Evolutionary conservation across 2,329 filamentous ascomycete genomes (phyloP), one percentile per base, ranked within the genome.

Genomic region (Hansfordia pulvinata): DNA sequence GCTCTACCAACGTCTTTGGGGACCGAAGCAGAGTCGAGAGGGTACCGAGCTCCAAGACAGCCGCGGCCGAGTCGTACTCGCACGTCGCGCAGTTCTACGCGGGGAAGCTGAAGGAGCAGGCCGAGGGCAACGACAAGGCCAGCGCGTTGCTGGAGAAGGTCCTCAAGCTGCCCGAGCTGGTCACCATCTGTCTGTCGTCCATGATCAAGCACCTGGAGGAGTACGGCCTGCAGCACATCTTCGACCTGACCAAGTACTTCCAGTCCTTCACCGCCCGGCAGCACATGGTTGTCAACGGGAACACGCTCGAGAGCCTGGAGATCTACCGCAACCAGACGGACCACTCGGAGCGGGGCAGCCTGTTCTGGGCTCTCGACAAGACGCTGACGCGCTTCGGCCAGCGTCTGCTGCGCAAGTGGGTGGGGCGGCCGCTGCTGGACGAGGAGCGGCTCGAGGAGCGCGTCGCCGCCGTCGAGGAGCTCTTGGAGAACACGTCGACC

Each of bases 291-390:
- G 61, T 98, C 33, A 94, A 92, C 45, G 90, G 88, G 23, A 98
- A 93, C 29, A 94, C 88, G 0, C 58, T 98, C 19, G 88, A 84
- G 25, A 93, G 84, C 42, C 65, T 98, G 9, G 90, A 98, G 48
- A 84, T 98, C 2, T 98, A 94, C 46, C 80, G 86, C 33, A 98
- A 98, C 38, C 75, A 85, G 41, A 96, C 88, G 0, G 86, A 96
- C 44, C 71, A 86, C 41, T 69, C 72, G 0, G 72, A 79, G 31
- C 86, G 79, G 41, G 90, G 90, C 3, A 94, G 86, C 48, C 61
- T 98, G 4, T 86, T 96, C 51, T 98, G 90, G 90, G 83, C 85
- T 0, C 64, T 98, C 21, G 83, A 98, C 54, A 84, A 90, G 41
- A 96, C 90, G 0, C 69, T 78, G 37, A 98, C 90, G 1, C 75